A percentile compares a stretch with the other conserved stretches of the same genome.
Evolutionary conservation across 1,284 basidiomycete genomes (phyloP).

Genomic region (Ustilago esculenta): DNA sequence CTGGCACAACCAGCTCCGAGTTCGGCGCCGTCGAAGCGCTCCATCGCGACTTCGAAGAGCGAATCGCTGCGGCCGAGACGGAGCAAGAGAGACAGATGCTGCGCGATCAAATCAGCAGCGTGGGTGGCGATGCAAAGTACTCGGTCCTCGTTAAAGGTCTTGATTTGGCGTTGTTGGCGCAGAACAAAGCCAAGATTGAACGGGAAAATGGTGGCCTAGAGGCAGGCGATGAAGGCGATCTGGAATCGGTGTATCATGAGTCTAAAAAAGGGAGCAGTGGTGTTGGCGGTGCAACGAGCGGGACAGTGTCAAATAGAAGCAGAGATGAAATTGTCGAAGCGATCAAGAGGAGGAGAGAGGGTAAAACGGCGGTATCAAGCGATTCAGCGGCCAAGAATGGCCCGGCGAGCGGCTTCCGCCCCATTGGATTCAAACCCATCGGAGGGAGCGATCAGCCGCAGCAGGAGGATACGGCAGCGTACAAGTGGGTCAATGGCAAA

Average conservation of each 20-base stretch:
- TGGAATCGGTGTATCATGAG: conserved; percentile 76
- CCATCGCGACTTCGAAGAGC: conserved; percentile 80
- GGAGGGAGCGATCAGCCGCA: conserved; percentile 66
- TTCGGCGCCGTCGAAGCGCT: conserved; percentile 77
- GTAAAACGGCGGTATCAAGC: too few species aligned
- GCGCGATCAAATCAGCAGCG: conserved; percentile 79
- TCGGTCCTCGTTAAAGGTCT: conserved; percentile 89
- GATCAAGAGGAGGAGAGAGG: conserved; percentile 74
- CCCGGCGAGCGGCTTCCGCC: conserved; percentile 50
- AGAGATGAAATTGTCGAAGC: conserved; percentile 78
- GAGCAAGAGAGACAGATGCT: conserved; percentile 72
- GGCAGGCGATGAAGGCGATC: conserved; percentile 77
- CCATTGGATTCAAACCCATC: conserved; percentile 78
- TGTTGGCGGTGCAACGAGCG: conserved; percentile 61
- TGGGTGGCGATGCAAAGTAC: conserved; percentile 87
- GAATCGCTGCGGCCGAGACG: conserved; percentile 70
- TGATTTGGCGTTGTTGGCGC: conserved; percentile 83
- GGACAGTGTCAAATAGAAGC: too few species aligned
- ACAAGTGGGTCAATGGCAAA: conserved; percentile 65
- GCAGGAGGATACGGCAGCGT: conserved; percentile 68
- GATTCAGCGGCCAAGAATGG: too few species aligned
- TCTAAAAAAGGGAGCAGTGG: not conserved
- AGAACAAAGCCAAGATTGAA: conserved; percentile 76
- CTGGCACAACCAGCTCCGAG: conserved; percentile 21
- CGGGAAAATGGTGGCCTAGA: conserved; percentile 22